Conservation (phyloP, 371 early-diverging fungal species). For the Saksenaea vasiformis region DNA sequence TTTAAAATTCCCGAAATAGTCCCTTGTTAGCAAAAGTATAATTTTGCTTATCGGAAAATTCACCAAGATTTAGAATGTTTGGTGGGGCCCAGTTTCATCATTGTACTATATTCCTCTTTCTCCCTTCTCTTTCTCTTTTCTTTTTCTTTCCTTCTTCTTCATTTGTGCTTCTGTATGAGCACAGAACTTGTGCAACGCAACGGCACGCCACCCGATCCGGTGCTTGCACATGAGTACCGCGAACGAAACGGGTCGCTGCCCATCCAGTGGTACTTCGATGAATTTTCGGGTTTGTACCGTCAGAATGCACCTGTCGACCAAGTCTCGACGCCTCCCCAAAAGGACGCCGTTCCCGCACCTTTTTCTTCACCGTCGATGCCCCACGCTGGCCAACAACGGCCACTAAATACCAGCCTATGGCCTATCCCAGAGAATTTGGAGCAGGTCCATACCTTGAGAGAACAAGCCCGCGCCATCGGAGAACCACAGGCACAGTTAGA, state of each 20-base stretch:
- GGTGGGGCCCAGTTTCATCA: neutral
- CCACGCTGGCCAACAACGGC: neutral
- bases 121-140: neutral
- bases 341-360: neutral
- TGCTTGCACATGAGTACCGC: slow-evolving; percentile 12
- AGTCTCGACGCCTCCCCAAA: neutral
- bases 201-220: neutral
- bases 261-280: slow-evolving; percentile 45
- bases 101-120: neutral
- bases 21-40: too few relatives aligned
- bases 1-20: too few relatives aligned
- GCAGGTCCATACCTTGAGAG: slow-evolving; percentile 20
- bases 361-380: neutral
- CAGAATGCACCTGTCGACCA: slow-evolving; percentile 17
- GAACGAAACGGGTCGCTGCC: slow-evolving; percentile 4
- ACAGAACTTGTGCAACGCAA: neutral
- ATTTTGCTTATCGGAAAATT: slow-evolving; percentile 5
- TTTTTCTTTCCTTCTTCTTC: neutral
- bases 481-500: slow-evolving; percentile 16
- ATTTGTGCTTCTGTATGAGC: neutral
- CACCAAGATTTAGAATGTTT: neutral
- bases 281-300: slow-evolving; percentile 35
- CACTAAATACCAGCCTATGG: slow-evolving; percentile 9
- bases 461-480: slow-evolving; percentile 20
- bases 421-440: slow-evolving; percentile 25